Base-by-base conservation (phyloP, 2,329 filamentous ascomycete species). In the Cladophialophora chaetospira region DNA sequence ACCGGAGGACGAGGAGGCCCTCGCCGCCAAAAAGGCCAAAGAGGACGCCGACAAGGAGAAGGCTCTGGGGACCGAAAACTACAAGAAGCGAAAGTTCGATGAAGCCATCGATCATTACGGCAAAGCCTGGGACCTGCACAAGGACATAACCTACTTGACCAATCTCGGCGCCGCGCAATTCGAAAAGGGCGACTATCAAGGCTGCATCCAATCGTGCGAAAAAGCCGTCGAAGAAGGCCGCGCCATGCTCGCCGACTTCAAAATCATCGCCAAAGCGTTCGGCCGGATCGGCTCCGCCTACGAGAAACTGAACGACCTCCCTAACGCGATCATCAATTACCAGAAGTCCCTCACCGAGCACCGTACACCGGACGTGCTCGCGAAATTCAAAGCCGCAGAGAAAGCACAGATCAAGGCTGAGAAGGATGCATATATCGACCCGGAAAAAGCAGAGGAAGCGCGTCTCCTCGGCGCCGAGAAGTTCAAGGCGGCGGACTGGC, bases 41-140 rank as follows among this genome's bases (percentile, higher is more conserved):
- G 89, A 88, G 69, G 90, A 88, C 62, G 94, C 92, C 42, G 94
- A 99, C 67, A 89, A 91, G 72, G 89, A 97, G 77, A 99, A 99
- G 84, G 89, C 87, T 26, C 80, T 95, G 55, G 94, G 94, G 56
- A 99, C 93, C 11, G 91, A 94, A 67, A 87, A 88, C 73, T 99
- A 99, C 82, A 99, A 99, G 87, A 97, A 97, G 84, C 88, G 91
- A 66, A 87, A 97, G 71, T 97, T 99, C 66, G 94, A 97, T 68
- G 86, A 88, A 70, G 94, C 94, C 48, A 97, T 99, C 68, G 85
- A 87, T 70, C 91, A 99, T 78, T 99, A 99, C 80, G 83, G 75
- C 72, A 95, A 96, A 73, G 94, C 94, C 0, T 99, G 94, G 94
- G 92, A 96, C 58, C 75, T 89, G 35, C 82, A 90, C 83, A 94